Percentiles rank a stretch among this genome's conserved stretches.
Conservation (phyloP, 768 basidiomycete genomes). For the Suillus tomentosus region DNA sequence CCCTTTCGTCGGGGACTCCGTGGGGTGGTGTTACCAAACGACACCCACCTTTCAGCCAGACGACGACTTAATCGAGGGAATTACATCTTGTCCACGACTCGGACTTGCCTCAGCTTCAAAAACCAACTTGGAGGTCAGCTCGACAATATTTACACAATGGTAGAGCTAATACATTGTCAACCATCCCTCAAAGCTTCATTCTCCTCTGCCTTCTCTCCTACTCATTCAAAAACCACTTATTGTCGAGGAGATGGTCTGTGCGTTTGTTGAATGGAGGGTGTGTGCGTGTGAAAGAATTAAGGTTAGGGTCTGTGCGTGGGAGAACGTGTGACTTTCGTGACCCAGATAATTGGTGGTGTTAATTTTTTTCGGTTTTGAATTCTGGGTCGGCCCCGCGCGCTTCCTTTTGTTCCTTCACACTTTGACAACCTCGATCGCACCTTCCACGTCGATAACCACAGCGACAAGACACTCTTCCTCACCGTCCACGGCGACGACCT, state of each 20-base stretch:
- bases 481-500: constrained; percentile 38
- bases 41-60: constrained; percentile 4
- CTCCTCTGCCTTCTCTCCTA: background rate
- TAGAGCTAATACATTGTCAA: background rate
- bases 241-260: constrained; percentile 5
- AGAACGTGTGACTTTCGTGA: constrained; percentile 34
- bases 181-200: background rate
- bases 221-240: background rate
- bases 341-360: constrained; percentile 43
- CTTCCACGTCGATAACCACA: constrained; percentile 45
- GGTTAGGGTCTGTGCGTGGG: constrained; percentile 51
- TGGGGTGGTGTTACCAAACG: constrained; percentile 5
- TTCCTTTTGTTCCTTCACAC: constrained; percentile 46
- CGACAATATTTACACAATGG: background rate
- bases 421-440: constrained; percentile 47
- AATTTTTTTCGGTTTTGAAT: constrained; percentile 39
- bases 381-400: constrained; percentile 47
- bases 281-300: constrained; percentile 36
- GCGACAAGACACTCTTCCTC: constrained; percentile 43
- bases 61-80: background rate
- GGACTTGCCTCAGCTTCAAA: constrained; percentile 4
- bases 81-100: constrained; percentile 1
- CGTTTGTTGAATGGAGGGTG: constrained; percentile 21
- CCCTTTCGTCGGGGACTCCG: background rate
- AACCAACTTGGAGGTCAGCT: background rate